phyloP scores from a whole-genome alignment of 1,284 basidiomycete species.

The Trichosporon sp. region DNA sequence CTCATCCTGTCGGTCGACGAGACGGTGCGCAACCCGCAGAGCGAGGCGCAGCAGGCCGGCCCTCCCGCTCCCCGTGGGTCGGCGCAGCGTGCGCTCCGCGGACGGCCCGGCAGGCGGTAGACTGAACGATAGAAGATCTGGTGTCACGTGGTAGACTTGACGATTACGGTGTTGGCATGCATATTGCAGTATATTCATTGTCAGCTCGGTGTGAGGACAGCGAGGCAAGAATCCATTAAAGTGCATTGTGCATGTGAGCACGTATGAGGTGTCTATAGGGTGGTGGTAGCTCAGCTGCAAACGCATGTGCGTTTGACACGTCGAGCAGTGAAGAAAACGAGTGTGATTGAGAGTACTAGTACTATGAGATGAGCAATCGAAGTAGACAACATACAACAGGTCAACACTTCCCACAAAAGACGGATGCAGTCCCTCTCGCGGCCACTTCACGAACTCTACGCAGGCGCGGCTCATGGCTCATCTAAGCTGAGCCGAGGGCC shows the following conservation, averaged over 20 bases:
- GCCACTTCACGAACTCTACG: too few species aligned
- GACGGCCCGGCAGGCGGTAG: constrained; percentile 49
- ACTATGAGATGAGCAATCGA: too few species aligned
- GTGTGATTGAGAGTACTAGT: too few species aligned
- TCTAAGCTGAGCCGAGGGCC: background rate
- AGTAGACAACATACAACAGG: background rate
- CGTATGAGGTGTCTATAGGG: background rate
- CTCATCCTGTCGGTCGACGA: constrained; percentile 92
- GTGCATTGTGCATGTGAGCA: background rate
- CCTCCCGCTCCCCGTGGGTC: constrained; percentile 77
- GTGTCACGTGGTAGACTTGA: background rate
- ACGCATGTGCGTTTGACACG: too few species aligned
- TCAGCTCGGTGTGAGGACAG: background rate
- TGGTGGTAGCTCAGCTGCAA: too few species aligned
- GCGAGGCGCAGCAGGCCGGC: constrained; percentile 62
- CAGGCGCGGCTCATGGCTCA: too few species aligned
- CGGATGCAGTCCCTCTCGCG: too few species aligned
- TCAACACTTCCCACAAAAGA: too few species aligned
- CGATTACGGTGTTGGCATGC: background rate
- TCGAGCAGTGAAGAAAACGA: too few species aligned
- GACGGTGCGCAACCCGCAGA: constrained; percentile 88
- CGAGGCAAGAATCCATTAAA: background rate
- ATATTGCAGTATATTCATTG: constrained; percentile 3
- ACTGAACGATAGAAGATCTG: background rate
- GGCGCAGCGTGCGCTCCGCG: constrained; percentile 73